phyloP scores from a whole-genome alignment of 129 eudicot genomes.

The Ambrosia trifida region DNA sequence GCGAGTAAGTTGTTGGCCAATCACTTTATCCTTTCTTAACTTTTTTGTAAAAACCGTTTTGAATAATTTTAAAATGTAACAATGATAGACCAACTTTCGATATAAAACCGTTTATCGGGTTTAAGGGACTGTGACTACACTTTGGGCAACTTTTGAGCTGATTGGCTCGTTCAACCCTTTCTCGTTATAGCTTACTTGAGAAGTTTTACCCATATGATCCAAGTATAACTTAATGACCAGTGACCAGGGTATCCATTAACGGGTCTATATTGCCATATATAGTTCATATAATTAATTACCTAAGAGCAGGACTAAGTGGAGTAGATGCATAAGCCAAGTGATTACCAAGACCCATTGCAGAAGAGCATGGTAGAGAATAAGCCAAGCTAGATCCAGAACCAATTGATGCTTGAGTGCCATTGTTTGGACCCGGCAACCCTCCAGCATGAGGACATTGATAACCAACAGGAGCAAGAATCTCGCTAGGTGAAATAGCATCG shows the following conservation, averaged over 20 bases:
- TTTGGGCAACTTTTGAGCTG: background rate
- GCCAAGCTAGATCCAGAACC: conserved; percentile 53
- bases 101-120: background rate
- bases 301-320: conserved; percentile 49
- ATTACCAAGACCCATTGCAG: conserved; percentile 48
- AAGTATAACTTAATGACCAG: background rate
- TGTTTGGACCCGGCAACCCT: conserved; percentile 49
- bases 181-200: background rate
- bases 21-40: background rate
- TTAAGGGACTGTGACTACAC: background rate
- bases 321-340: conserved; percentile 49
- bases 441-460: conserved; percentile 61
- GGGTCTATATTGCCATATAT: background rate
- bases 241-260: background rate
- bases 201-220: conserved; percentile 1
- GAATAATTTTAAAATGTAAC: background rate
- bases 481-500: conserved; percentile 55
- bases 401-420: conserved; percentile 41
- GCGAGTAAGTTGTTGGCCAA: background rate
- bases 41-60: background rate
- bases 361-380: conserved; percentile 48
- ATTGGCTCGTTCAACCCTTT: background rate
- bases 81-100: background rate
- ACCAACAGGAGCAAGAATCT: conserved; percentile 57
- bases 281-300: conserved; percentile 40